Evolutionary conservation across 192 early-diverging fungal species (phyloP).

Genomic region (Umbelopsis sp.): DNA sequence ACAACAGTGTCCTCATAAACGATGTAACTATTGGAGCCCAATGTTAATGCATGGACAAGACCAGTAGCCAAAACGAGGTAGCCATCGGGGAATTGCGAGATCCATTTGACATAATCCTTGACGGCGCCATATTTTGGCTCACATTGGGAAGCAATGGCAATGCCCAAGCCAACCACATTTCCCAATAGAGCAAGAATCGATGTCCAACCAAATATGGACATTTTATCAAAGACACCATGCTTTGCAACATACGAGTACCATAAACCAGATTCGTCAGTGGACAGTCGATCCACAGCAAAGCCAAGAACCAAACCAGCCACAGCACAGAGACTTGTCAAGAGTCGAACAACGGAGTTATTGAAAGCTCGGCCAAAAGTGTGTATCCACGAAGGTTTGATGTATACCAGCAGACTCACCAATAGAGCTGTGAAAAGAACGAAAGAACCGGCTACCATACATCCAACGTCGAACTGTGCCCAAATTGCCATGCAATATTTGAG

Average conservation of each 20-base stretch:
- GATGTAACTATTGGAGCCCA: constrained; percentile 90
- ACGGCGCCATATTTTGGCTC: neutral
- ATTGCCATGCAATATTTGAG: constrained; percentile 75
- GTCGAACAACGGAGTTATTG: constrained; percentile 27
- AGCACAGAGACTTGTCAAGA: constrained; percentile 16
- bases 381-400: neutral
- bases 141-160: neutral
- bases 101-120: neutral
- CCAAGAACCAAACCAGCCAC: neutral
- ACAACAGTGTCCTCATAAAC: constrained; percentile 83
- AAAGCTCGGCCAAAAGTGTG: neutral
- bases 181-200: neutral
- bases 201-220: constrained; percentile 27
- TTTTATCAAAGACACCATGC: constrained; percentile 35
- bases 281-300: neutral
- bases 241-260: neutral
- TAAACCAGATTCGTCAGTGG: neutral
- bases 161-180: neutral
- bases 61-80: constrained; percentile 14
- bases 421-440: constrained; percentile 49
- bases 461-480: constrained; percentile 92
- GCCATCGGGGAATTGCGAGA: constrained; percentile 5
- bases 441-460: constrained; percentile 75
- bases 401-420: neutral
- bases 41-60: constrained; percentile 61